These are phyloP conservation scores for Erigeron philadelphicus DNA, from an alignment of 140 eudicot genomes.

Conservation along the genomic window DNA sequence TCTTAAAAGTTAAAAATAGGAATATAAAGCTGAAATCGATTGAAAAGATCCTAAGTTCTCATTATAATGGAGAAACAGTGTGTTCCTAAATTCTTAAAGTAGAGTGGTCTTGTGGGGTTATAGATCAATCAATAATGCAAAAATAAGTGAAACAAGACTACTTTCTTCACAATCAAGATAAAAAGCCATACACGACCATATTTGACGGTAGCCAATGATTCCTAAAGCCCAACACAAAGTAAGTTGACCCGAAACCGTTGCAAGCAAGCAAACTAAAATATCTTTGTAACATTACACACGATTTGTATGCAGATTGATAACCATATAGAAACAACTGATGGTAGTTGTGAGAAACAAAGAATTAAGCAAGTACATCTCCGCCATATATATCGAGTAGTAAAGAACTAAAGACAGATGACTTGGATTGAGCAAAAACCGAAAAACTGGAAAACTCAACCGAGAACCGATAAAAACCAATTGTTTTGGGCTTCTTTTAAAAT, in stretches of 20 bases:
- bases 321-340: neutral
- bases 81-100: conserved; percentile 12
- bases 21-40: conserved; percentile 19
- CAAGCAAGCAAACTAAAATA: conserved; percentile 21
- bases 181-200: conserved; percentile 23
- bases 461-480: no score
- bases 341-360: neutral
- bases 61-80: conserved; percentile 12
- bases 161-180: conserved; percentile 29
- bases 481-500: no score
- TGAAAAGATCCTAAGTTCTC: conserved; percentile 18
- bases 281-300: neutral
- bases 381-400: no score
- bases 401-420: no score
- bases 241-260: conserved; percentile 7
- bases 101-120: conserved; percentile 22
- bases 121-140: conserved; percentile 28
- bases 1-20: conserved; percentile 9
- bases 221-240: conserved; percentile 27
- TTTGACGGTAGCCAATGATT: conserved; percentile 34
- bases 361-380: no score
- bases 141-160: conserved; percentile 13
- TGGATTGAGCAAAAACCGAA: no score
- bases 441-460: no score
- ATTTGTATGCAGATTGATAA: neutral